A percentile compares a stretch with the other conserved stretches of the same genome.
These are phyloP conservation scores for Trichoderma endophyticum DNA, from an alignment of 2,329 filamentous ascomycete genomes.

Conservation along the genomic window DNA sequence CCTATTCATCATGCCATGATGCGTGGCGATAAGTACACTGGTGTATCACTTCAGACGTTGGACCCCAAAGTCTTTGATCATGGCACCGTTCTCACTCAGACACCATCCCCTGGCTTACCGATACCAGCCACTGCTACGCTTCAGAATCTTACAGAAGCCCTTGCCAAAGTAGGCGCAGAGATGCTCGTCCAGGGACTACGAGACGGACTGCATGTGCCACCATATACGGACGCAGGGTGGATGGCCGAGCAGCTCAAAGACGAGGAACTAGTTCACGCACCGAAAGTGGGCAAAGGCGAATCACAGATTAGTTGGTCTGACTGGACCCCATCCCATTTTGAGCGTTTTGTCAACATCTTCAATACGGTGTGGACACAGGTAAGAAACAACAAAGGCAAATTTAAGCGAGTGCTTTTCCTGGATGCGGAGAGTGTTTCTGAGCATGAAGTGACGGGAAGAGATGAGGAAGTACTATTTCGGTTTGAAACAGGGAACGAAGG, in stretches of 20 bases:
- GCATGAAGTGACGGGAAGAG: conserved; percentile 5
- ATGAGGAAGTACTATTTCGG: conserved; percentile 21
- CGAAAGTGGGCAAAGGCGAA: conserved; percentile 68
- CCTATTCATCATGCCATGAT: conserved; percentile 85
- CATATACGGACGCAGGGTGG: conserved; percentile 42
- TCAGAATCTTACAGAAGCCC: conserved; percentile 38
- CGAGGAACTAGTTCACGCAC: conserved; percentile 50
- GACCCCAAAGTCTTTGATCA: conserved; percentile 74
- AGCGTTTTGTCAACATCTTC: conserved; percentile 56
- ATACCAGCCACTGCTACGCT: conserved; percentile 45
- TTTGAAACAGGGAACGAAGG: not conserved
- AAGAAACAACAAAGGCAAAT: conserved; percentile 24
- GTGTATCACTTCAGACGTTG: conserved; percentile 84
- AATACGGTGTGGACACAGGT: conserved; percentile 62
- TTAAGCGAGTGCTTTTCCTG: conserved; percentile 41
- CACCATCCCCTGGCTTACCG: conserved; percentile 54
- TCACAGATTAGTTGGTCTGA: conserved; percentile 57
- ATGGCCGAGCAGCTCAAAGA: conserved; percentile 23
- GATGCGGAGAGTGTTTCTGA: conserved; percentile 30
- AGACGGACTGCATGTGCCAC: conserved; percentile 62
- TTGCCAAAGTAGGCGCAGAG: conserved; percentile 64
- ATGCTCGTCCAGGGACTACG: conserved; percentile 68
- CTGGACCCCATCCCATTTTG: conserved; percentile 54
- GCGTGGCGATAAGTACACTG: conserved; percentile 56
- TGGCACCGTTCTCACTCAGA: conserved; percentile 72